phyloP scores from a whole-genome alignment of 306 rosid genomes.

The Gillenia trifoliata region DNA sequence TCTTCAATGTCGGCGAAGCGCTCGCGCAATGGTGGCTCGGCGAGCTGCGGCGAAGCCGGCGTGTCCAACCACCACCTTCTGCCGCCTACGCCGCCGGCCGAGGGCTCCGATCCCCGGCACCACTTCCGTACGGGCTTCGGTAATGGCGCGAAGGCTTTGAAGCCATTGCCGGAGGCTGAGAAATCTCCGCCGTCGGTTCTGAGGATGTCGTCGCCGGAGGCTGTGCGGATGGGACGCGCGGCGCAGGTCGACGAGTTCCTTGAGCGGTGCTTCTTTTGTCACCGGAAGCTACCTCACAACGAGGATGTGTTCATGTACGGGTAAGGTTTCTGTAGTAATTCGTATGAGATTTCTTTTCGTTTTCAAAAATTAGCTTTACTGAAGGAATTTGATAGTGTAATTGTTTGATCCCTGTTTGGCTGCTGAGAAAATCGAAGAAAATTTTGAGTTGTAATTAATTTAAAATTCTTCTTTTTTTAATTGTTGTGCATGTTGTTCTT shows the following conservation, averaged over 20 bases:
- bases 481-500: not conserved
- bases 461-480: not conserved
- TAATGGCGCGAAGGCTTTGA: slow-evolving; percentile 7
- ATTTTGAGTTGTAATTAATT: not conserved
- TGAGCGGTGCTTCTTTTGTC: slow-evolving; percentile 16
- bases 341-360: not conserved
- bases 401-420: not conserved
- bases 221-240: not conserved
- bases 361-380: not conserved
- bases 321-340: slow-evolving; percentile 2
- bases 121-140: not conserved
- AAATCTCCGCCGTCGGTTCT: not conserved
- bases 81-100: not conserved
- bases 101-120: not conserved
- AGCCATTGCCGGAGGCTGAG: not conserved
- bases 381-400: not conserved
- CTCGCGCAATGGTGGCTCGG: not conserved
- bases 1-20: slow-evolving; percentile 3
- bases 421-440: not conserved
- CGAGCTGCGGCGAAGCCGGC: not conserved
- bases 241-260: slow-evolving; percentile 6
- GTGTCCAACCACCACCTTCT: slow-evolving; percentile 3
- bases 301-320: slow-evolving; percentile 20
- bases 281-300: not conserved
- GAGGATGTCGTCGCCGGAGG: slow-evolving; percentile 12